These are phyloP conservation scores for Trichosporon sp. DNA, from an alignment of 1,284 basidiomycete genomes.

Conservation along the genomic window DNA sequence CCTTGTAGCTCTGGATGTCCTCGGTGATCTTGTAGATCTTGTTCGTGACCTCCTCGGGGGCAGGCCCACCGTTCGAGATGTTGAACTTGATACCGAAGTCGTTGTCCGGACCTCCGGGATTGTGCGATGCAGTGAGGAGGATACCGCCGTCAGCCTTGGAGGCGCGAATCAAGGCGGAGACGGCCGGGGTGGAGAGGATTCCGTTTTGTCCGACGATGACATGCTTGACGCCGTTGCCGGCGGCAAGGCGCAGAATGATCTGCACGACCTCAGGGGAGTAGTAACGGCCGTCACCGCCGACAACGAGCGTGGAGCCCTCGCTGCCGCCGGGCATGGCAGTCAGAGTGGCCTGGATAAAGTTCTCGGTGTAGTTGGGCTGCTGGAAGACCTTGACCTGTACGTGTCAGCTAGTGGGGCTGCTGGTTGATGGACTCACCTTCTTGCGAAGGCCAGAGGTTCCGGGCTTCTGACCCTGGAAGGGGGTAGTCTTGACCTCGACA, in stretches of 20 bases:
- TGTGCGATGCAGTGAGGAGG: conserved; percentile 95
- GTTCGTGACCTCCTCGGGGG: conserved; percentile 89
- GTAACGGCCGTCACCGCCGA: conserved; percentile 95
- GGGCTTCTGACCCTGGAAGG: conserved; percentile 67
- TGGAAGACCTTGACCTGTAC: conserved; percentile 23
- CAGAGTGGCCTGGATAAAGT: conserved; percentile 94
- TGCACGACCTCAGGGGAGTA: conserved; percentile 82
- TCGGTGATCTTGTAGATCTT: conserved; percentile 89
- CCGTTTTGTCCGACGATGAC: conserved; percentile 83
- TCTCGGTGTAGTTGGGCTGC: conserved; percentile 90
- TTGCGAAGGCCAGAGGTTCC: conserved; percentile 92
- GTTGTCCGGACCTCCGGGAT: conserved; percentile 92
- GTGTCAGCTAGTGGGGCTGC: conserved; percentile 46
- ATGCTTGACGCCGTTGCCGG: conserved; percentile 82
- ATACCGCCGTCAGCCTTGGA: conserved; percentile 97
- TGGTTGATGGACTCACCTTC: conserved; percentile 87
- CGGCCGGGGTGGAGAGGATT: conserved; percentile 95
- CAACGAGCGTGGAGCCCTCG: conserved; percentile 70
- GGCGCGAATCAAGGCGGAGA: conserved; percentile 89
- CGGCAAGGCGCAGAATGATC: conserved; percentile 82
- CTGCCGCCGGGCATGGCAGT: conserved; percentile 76
- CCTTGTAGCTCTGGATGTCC: conserved; percentile 76
- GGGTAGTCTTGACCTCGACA: conserved; percentile 37
- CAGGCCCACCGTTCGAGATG: conserved; percentile 92
- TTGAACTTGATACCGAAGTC: conserved; percentile 99